Evolutionary conservation across 129 eudicot genomes (phyloP).

Genomic region (sunflower (Helianthus annuus)): HanXRQr2.0-SUNRISE NC_035449.2:189841781-189842280

Average conservation of each 20-base stretch:
- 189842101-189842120: constrained; percentile 62
- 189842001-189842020: constrained; percentile 74
- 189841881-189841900: constrained; percentile 2
- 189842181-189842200: constrained; percentile 97
- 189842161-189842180: constrained; percentile 87
- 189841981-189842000: constrained; percentile 88
- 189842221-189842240: constrained; percentile 98
- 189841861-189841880: not conserved
- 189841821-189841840: too few relatives aligned
- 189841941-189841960: constrained; percentile 77
- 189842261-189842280: constrained; percentile 99
- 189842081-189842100: constrained; percentile 98
- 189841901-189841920: constrained; percentile 56
- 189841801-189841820: too few relatives aligned
- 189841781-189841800: too few relatives aligned
- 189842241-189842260: constrained; percentile 99
- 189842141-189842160: constrained; percentile 97
- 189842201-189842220: constrained; percentile 61
- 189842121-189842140: constrained; percentile 89
- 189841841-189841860: too few relatives aligned
- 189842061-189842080: constrained; percentile 78
- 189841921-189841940: constrained; percentile 72
- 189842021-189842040: constrained; percentile 93
- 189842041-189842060: constrained; percentile 78
- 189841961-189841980: constrained; percentile 90